Evolutionary conservation across 257 asterid species (phyloP), one percentile per base, ranked within the genome.

Genomic region (Ligustrum vulgare): DNA sequence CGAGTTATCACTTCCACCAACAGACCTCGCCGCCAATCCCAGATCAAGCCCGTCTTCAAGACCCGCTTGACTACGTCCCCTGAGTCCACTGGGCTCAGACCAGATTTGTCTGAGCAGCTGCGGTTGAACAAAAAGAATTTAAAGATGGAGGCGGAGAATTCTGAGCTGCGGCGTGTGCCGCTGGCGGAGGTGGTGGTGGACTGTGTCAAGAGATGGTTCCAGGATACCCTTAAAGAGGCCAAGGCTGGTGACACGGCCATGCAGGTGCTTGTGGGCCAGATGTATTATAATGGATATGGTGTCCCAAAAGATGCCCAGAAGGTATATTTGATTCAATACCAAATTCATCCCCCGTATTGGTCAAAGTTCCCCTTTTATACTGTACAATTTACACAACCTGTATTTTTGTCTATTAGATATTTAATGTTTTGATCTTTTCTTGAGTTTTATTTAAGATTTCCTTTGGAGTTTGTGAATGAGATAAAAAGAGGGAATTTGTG

Each of bases 251-350:
- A 93, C 67, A 76, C 68, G 45, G 77, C 82, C 65, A 95, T 95
- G 99, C 99, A 95, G 86, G 96, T 95, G 71, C 96, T 95, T 66
- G 96, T 91, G 73, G 97, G 97, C 68, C 98, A 95, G 98, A 95
- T 95, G 99, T 95, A 93, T 87, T 76, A 67, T 56, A 87, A 91
- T 74, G 99, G 99, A 32, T 95, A 89, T 80, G 99, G 99, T 43
- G 86, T 91, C 33, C 81, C 89, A 1, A 84, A 58, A 72, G 94
- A 95, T 81, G 85, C 79, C 62, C 91, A 87, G 56, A 91, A 84
- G 99, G 99, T 95, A 71, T 77, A 51, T 73, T 79, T 78, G 22
- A 10, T 76, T 76, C 51, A 72, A 39, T 33, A 6, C 2, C 67
- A 6, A 11, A 64, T 35, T 70, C 58, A 20, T 39, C 4, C 47